Evolutionary conservation across 2,329 filamentous ascomycete species (phyloP).

Genomic region (Corniculantispora saksenae): DNA sequence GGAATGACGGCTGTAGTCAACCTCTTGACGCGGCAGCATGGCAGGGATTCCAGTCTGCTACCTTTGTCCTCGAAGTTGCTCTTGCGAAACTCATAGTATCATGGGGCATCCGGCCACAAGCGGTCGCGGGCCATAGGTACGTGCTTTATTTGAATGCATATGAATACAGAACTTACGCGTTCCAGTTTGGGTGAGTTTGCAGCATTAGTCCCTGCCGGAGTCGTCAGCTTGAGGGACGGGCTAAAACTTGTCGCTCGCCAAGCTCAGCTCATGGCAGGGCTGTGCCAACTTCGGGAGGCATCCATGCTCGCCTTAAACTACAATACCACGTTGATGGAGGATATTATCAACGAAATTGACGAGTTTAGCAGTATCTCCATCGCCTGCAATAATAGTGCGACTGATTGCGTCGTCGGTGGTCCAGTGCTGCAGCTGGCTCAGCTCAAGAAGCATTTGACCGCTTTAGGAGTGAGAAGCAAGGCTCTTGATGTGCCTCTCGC

Average conservation of each 20-base stretch:
- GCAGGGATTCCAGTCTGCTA: slow-evolving; percentile 29
- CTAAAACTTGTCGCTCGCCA: slow-evolving; percentile 26
- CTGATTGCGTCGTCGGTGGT: slow-evolving; percentile 33
- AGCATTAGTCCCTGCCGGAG: slow-evolving; percentile 25
- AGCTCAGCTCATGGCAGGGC: slow-evolving; percentile 24
- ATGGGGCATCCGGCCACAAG: slow-evolving; percentile 25
- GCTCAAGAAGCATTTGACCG: slow-evolving; percentile 17
- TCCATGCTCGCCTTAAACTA: slow-evolving; percentile 27
- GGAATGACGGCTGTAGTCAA: neutral
- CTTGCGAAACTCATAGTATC: slow-evolving; percentile 31
- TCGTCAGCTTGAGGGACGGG: slow-evolving; percentile 24
- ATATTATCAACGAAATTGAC: no score
- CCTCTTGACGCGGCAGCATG: slow-evolving; percentile 17
- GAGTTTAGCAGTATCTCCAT: no score
- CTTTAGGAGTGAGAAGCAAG: slow-evolving; percentile 28
- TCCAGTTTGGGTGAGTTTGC: slow-evolving; percentile 30
- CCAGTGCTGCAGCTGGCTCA: slow-evolving; percentile 22
- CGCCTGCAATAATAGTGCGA: slow-evolving; percentile 34
- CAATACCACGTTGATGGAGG: no score
- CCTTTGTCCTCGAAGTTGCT: slow-evolving; percentile 35
- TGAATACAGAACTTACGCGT: no score
- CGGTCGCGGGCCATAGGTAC: slow-evolving; percentile 28
- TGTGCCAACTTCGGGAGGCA: slow-evolving; percentile 22
- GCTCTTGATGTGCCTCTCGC: slow-evolving; percentile 30
- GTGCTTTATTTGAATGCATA: neutral